Percentiles rank a stretch among this genome's conserved stretches.
Evolutionary conservation across 495 filamentous ascomycete genomes (phyloP).

Genomic region (Penicillium canescens): DNA sequence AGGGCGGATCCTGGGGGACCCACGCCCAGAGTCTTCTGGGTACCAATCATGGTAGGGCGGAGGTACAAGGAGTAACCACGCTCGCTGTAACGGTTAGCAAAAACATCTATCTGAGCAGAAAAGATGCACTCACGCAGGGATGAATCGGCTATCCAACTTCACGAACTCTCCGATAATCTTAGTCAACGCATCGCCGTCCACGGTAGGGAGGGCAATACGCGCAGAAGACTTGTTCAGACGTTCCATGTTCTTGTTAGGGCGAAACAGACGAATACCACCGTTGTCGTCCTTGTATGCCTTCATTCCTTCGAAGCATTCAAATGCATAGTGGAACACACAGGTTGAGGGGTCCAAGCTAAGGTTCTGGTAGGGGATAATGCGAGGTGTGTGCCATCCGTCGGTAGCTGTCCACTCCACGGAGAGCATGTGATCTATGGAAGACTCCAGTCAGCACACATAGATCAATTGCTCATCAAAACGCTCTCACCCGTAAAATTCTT

Average conservation of each 20-base stretch:
- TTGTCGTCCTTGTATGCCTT: conserved; percentile 88
- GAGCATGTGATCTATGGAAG: conserved; percentile 87
- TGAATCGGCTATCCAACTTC: conserved; percentile 81
- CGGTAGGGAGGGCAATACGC: conserved; percentile 87
- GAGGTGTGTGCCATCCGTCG: conserved; percentile 76
- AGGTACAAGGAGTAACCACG: conserved; percentile 93
- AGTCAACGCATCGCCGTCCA: conserved; percentile 68
- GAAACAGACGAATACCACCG: conserved; percentile 80
- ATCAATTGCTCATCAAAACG: not conserved
- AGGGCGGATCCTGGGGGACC: conserved; percentile 87
- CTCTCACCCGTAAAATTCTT: conserved; percentile 77
- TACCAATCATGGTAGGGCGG: conserved; percentile 95
- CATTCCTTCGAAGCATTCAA: conserved; percentile 97
- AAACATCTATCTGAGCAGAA: not conserved
- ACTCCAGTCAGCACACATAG: conserved; percentile 17
- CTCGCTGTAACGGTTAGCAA: conserved; percentile 34
- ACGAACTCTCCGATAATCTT: conserved; percentile 78
- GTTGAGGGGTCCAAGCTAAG: conserved; percentile 93
- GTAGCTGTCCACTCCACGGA: conserved; percentile 87
- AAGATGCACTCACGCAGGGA: conserved; percentile 59
- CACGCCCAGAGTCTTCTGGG: conserved; percentile 89
- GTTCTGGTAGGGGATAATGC: conserved; percentile 92
- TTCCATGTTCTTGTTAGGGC: conserved; percentile 95
- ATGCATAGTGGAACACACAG: conserved; percentile 98
- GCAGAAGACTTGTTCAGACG: conserved; percentile 86